A percentile compares a stretch with the other conserved stretches of the same genome.
These are phyloP conservation scores for Dendrothele bispora DNA, from an alignment of 768 basidiomycete species.

Conservation along the genomic window DNA sequence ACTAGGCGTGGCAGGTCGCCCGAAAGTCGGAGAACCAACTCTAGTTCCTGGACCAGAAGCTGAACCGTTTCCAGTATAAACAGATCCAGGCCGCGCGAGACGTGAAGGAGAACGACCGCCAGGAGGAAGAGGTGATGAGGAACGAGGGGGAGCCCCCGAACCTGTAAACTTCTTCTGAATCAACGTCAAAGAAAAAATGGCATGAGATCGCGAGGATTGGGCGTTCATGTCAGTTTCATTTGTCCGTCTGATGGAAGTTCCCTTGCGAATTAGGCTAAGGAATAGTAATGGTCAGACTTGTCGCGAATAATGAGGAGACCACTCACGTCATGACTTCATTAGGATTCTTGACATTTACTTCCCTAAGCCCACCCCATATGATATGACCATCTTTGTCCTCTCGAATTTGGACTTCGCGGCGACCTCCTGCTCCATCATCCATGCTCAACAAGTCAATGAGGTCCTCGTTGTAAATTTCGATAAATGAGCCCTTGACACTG, in stretches of 20 bases:
- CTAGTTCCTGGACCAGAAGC: slow-evolving; percentile 34
- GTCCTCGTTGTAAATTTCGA: slow-evolving; percentile 99
- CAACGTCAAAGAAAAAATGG: slow-evolving; percentile 95
- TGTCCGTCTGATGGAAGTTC: slow-evolving; percentile 87
- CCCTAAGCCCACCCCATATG: slow-evolving; percentile 94
- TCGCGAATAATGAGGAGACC: slow-evolving; percentile 32
- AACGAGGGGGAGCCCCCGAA: slow-evolving; percentile 65
- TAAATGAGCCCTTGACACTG: slow-evolving; percentile 85
- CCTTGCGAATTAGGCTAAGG: slow-evolving; percentile 81
- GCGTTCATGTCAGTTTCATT: slow-evolving; percentile 99
- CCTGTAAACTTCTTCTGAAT: slow-evolving; percentile 88
- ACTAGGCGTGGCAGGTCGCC: slow-evolving; percentile 77
- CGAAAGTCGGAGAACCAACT: slow-evolving; percentile 77
- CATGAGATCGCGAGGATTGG: slow-evolving; percentile 96
- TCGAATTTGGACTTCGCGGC: slow-evolving; percentile 90
- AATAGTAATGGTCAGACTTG: slow-evolving; percentile 19
- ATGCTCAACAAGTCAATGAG: slow-evolving; percentile 89
- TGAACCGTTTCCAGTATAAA: slow-evolving; percentile 47
- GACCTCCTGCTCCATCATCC: slow-evolving; percentile 63
- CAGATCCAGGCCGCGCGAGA: slow-evolving; percentile 80
- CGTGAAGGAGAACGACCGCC: slow-evolving; percentile 75
- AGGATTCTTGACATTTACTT: slow-evolving; percentile 82
- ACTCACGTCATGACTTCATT: slow-evolving; percentile 92
- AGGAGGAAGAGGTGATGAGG: slow-evolving; percentile 75
- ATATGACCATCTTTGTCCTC: slow-evolving; percentile 98